These are phyloP conservation scores for Venturia effusa DNA, from an alignment of 2,329 filamentous ascomycete species.

Conservation along the genomic window DNA sequence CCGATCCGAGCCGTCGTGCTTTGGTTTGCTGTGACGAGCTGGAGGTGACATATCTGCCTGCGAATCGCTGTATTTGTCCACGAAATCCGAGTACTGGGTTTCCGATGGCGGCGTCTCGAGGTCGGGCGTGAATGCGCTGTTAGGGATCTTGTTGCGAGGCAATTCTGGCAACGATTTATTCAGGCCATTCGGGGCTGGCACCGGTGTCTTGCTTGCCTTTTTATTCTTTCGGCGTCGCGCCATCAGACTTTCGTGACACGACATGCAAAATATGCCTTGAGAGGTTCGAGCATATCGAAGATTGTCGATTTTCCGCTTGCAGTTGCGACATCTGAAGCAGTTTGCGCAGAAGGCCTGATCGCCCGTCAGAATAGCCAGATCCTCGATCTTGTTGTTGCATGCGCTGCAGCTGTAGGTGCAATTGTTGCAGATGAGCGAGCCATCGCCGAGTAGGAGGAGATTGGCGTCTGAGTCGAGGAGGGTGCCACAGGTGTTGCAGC, in stretches of 20 bases:
- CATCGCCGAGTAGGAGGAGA: conserved; percentile 90
- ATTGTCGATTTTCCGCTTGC: conserved; percentile 98
- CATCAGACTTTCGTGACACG: conserved; percentile 94
- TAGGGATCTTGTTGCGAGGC: conserved; percentile 60
- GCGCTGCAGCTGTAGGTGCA: conserved; percentile 98
- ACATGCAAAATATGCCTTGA: conserved; percentile 99
- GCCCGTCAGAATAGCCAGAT: conserved; percentile 90
- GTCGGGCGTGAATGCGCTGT: conserved; percentile 46
- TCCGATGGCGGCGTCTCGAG: conserved; percentile 46
- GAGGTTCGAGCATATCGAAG: conserved; percentile 93
- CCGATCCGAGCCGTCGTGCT: conserved; percentile 24
- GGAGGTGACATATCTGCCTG: background rate
- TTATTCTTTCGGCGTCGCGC: conserved; percentile 80
- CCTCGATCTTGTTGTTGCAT: conserved; percentile 95
- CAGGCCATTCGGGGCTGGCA: conserved; percentile 35
- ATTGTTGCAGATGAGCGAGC: conserved; percentile 97
- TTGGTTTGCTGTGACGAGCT: conserved; percentile 13
- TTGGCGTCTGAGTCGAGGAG: conserved; percentile 97
- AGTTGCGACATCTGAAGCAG: conserved; percentile 95
- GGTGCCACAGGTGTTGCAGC: conserved; percentile 90
- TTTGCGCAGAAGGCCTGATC: conserved; percentile 97
- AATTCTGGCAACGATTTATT: conserved; percentile 92
- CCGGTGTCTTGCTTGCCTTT: conserved; percentile 38
- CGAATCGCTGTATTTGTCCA: conserved; percentile 24
- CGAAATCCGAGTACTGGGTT: conserved; percentile 49